phyloP scores from a whole-genome alignment of 805 yeast genomes.

The Scheffersomyces stipitis region DNA sequence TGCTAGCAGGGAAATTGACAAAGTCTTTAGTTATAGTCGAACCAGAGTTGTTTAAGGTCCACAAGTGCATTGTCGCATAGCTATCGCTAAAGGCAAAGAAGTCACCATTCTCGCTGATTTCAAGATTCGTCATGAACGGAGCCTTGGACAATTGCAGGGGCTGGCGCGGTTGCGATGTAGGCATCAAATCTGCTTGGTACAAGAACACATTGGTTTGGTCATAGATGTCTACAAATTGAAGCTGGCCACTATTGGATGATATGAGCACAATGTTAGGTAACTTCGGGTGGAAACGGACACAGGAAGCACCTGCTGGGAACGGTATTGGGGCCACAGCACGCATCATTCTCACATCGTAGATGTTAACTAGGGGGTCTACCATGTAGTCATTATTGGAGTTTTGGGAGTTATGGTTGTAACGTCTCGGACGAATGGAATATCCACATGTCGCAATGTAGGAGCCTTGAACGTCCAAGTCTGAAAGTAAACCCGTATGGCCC shows the following conservation, averaged over 20 bases:
- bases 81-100: constrained; percentile 69
- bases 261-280: constrained; percentile 74
- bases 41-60: constrained; percentile 50
- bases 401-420: constrained; percentile 22
- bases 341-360: constrained; percentile 75
- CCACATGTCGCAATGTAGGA: constrained; percentile 79
- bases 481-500: constrained; percentile 60
- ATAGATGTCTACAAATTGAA: constrained; percentile 80
- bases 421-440: constrained; percentile 62
- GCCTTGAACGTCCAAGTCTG: constrained; percentile 66
- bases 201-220: constrained; percentile 69
- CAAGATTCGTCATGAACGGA: constrained; percentile 46
- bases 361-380: constrained; percentile 77
- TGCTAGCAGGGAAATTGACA: constrained; percentile 35
- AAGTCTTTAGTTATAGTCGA: constrained; percentile 27
- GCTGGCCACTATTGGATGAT: constrained; percentile 74
- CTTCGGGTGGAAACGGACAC: constrained; percentile 82
- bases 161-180: constrained; percentile 3
- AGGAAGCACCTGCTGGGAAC: constrained; percentile 87
- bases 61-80: constrained; percentile 59
- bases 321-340: constrained; percentile 76
- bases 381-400: constrained; percentile 21
- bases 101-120: constrained; percentile 72
- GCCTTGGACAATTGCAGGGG: constrained; percentile 6
- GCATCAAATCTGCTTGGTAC: constrained; percentile 60